Evolutionary conservation across 2,329 filamentous ascomycete genomes (phyloP).

Genomic region (Seiridium unicorne): DNA sequence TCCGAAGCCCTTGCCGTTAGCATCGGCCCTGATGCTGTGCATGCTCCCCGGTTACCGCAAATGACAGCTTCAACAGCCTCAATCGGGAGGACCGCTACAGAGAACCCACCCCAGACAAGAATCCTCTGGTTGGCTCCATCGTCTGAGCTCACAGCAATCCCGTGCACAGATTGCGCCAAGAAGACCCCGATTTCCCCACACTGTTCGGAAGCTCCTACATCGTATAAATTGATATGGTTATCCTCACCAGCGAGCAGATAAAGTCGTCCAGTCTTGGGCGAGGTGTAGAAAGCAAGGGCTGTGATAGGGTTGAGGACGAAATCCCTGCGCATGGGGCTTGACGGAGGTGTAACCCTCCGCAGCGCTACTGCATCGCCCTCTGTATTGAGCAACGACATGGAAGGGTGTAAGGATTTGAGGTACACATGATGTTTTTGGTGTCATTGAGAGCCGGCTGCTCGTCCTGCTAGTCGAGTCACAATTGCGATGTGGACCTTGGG

Average conservation of each 20-base stretch:
- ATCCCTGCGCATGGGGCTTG: slow-evolving; percentile 19
- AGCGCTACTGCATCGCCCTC: background rate
- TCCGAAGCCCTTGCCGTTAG: slow-evolving; percentile 56
- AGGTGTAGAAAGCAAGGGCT: slow-evolving; percentile 51
- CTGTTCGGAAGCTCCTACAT: slow-evolving; percentile 32
- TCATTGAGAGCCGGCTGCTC: background rate
- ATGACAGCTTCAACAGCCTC: slow-evolving; percentile 33
- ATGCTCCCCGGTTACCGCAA: slow-evolving; percentile 17
- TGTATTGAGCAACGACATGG: background rate
- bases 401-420: background rate
- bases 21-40: slow-evolving; percentile 21
- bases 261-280: slow-evolving; percentile 21
- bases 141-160: slow-evolving; percentile 50
- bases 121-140: slow-evolving; percentile 29
- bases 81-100: slow-evolving; percentile 43
- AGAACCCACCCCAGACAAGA: slow-evolving; percentile 70
- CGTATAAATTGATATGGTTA: slow-evolving; percentile 54
- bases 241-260: slow-evolving; percentile 62
- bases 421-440: background rate
- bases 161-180: slow-evolving; percentile 69
- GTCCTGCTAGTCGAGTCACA: background rate
- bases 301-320: slow-evolving; percentile 56
- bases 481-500: background rate
- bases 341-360: background rate
- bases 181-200: slow-evolving; percentile 55